These are phyloP conservation scores for Melampsora americana DNA, from an alignment of 1,284 basidiomycete species.

Conservation along the genomic window DNA sequence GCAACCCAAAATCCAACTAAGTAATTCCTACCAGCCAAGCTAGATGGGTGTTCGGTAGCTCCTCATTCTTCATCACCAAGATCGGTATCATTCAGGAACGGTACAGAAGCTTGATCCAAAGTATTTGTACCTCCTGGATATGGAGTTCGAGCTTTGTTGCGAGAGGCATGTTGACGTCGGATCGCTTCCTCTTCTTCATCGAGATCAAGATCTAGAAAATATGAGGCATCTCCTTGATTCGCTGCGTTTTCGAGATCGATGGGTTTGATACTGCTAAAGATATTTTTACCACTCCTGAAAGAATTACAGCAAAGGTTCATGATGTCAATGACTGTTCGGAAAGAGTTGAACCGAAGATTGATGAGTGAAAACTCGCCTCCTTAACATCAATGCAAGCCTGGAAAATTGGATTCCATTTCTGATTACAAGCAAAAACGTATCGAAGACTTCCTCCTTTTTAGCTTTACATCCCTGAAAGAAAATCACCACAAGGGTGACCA, in stretches of 20 bases:
- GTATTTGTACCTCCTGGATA: not conserved
- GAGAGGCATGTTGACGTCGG: not conserved
- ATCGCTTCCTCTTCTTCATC: conserved; percentile 60
- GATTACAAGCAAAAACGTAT: conserved; percentile 80
- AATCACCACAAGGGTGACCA: conserved; percentile 76
- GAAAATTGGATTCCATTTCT: conserved; percentile 88
- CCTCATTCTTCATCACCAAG: not conserved
- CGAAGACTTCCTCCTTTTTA: conserved; percentile 83
- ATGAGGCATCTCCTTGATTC: conserved; percentile 50
- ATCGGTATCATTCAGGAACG: conserved; percentile 19
- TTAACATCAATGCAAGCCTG: conserved; percentile 78
- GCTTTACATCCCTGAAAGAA: conserved; percentile 74
- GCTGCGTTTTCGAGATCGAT: conserved; percentile 71
- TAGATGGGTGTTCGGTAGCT: too few species aligned
- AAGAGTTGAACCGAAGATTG: conserved; percentile 21
- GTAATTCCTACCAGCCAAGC: not conserved
- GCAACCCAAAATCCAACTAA: not conserved
- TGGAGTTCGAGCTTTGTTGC: not conserved
- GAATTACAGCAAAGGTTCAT: conserved; percentile 7
- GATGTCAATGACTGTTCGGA: too few species aligned
- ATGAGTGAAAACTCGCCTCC: conserved; percentile 65
- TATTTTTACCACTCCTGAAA: conserved; percentile 81
- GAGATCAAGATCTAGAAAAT: conserved; percentile 63
- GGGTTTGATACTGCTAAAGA: conserved; percentile 82
- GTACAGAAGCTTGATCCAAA: conserved; percentile 24